phyloP scores from a whole-genome alignment of 495 filamentous ascomycete genomes.

The Penicillium lividum region DNA sequence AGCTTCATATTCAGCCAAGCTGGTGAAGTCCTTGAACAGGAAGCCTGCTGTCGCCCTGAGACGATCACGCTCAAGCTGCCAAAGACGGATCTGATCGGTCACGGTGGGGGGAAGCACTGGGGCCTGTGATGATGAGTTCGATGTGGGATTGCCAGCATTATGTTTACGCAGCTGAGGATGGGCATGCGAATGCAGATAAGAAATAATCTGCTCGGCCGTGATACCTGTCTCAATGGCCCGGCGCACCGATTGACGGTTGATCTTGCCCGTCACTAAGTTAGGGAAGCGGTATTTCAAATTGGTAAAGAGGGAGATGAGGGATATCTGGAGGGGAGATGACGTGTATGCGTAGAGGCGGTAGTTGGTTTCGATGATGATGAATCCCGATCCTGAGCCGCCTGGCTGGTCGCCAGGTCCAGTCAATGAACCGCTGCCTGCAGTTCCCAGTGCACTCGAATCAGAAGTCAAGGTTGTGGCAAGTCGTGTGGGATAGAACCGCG shows the following conservation, averaged over 20 bases:
- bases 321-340: conserved; percentile 85
- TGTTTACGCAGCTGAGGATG: conserved; percentile 86
- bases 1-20: conserved; percentile 71
- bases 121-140: conserved; percentile 34
- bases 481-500: conserved; percentile 90
- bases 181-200: conserved; percentile 82
- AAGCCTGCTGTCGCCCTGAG: conserved; percentile 81
- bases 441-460: conserved; percentile 63
- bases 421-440: conserved; percentile 37
- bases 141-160: conserved; percentile 48
- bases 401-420: conserved; percentile 37
- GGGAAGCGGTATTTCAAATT: conserved; percentile 84
- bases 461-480: conserved; percentile 93
- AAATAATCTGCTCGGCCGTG: conserved; percentile 90
- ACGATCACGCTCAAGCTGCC: conserved; percentile 95
- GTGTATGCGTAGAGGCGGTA: conserved; percentile 98
- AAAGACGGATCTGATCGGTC: conserved; percentile 94
- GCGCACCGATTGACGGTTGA: conserved; percentile 83
- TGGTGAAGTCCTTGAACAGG: conserved; percentile 86
- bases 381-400: conserved; percentile 60
- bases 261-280: conserved; percentile 84
- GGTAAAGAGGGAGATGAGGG: conserved; percentile 87
- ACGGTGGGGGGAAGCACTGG: conserved; percentile 89
- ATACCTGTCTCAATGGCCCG: conserved; percentile 87
- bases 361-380: conserved; percentile 98